A percentile compares a stretch with the other conserved stretches of the same genome.
Conservation (phyloP, 2,329 filamentous ascomycete genomes). For the Scedosporium boydii region DNA sequence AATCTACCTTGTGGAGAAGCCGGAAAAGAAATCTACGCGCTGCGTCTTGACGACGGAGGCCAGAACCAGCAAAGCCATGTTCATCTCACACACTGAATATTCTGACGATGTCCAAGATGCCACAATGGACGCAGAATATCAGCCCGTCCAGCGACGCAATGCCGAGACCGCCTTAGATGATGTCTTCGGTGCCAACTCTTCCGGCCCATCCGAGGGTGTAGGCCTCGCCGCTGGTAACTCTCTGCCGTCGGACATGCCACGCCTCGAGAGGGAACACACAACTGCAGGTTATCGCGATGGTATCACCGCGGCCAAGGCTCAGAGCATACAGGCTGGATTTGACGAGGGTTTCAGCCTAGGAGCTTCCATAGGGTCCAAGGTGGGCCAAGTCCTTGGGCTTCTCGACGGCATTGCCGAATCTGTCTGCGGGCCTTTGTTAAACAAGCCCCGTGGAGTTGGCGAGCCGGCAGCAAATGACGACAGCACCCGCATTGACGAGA, state of each 20-base stretch:
- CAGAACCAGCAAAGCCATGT: background rate
- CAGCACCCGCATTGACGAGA: constrained; percentile 5
- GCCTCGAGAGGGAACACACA: constrained; percentile 65
- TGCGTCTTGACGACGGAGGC: background rate
- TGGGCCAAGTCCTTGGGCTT: constrained; percentile 66
- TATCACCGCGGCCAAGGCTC: constrained; percentile 63
- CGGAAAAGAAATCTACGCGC: background rate
- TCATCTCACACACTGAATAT: background rate
- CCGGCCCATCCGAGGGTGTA: background rate
- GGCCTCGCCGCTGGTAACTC: background rate
- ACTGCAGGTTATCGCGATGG: constrained; percentile 90
- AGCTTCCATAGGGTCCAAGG: constrained; percentile 64
- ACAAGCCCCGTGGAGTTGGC: constrained; percentile 12
- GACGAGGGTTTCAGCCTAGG: constrained; percentile 85
- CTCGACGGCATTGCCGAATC: constrained; percentile 57
- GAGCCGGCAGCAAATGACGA: constrained; percentile 13
- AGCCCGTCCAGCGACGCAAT: background rate
- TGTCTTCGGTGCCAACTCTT: constrained; percentile 8
- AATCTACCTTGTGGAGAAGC: background rate
- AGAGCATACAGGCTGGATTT: constrained; percentile 76
- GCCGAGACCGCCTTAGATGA: constrained; percentile 5
- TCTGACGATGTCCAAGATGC: background rate
- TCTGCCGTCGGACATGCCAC: constrained; percentile 57
- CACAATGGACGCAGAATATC: constrained; percentile 1
- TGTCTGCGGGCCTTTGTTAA: constrained; percentile 13